Base-by-base conservation (phyloP, 2,329 filamentous ascomycete species). In the Epichloe hybrida region DNA sequence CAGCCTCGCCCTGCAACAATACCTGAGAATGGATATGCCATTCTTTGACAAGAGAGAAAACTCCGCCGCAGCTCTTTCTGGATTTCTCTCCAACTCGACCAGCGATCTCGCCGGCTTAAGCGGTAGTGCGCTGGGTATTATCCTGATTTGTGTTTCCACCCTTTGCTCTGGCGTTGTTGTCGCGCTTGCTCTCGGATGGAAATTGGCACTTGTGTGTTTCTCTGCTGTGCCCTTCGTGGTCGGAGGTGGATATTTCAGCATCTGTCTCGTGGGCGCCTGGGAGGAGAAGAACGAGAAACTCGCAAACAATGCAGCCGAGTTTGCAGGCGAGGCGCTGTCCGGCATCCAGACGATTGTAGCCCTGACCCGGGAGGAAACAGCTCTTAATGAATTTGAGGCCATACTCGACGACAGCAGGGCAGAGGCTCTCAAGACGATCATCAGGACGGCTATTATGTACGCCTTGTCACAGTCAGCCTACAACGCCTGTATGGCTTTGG, bases 31-130 rank as follows among this genome's bases (percentile, higher is more conserved):
- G 27, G 75, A 79, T 41, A 67, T 79, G 11, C 60, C 62, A 4
- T 68, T 67, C 52, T 68, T 67, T 36, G 65, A 68, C 39, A 55
- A 59, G 0, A 53, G 58, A 0, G 61, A 64, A 31, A 65, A 68
- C 53, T 60, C 61, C 5, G 59, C 61, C 0, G 67, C 66, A 0
- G 60, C 67, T 1, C 55, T 71, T 9, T 58, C 60, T 3, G 61
- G 61, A 23, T 59, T 60, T 2, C 52, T 69, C 1, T 62, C 64
- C 0, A 59, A 60, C 0, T 52, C 64, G 2, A 61, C 68, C 1
- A 64, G 71, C 23, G 72, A 69, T 1, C 64, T 76, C 2, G 62
- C 72, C 6, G 72, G 75, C 37, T 61, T 77, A 3, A 64, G 75
- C 44, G 67, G 69, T 2, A 59, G 67, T 45, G 76, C 69, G 41